Conservation (phyloP, 1,284 basidiomycete species). For the Heliocybe sulcata region DNA sequence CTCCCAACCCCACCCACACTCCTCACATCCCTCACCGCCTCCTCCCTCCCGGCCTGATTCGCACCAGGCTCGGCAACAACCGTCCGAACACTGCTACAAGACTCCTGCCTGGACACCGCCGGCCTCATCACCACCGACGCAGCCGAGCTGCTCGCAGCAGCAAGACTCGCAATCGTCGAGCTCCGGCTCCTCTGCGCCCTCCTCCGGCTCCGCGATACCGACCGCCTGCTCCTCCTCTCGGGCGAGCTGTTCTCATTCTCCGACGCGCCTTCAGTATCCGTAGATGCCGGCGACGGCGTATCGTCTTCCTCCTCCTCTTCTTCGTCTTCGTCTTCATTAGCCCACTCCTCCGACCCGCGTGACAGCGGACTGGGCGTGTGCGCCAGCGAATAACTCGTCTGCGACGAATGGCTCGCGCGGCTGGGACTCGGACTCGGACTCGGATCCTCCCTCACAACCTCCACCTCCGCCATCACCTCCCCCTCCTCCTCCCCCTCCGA, state of each 20-base stretch:
- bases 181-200: constrained; percentile 40
- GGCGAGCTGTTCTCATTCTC: constrained; percentile 27
- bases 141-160: constrained; percentile 24
- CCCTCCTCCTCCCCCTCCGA: constrained; percentile 7
- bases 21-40: constrained; percentile 4
- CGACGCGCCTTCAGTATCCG: constrained; percentile 22
- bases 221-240: constrained; percentile 15
- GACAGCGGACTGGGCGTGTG: constrained; percentile 57
- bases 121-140: constrained; percentile 2
- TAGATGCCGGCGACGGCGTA: constrained; percentile 38
- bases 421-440: background rate
- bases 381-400: constrained; percentile 1
- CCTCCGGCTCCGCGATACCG: constrained; percentile 11
- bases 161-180: constrained; percentile 51
- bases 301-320: constrained; percentile 31
- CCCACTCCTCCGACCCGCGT: constrained; percentile 43
- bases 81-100: constrained; percentile 61
- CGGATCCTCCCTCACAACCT: background rate
- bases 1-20: background rate
- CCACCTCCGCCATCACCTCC: background rate
- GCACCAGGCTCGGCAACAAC: constrained; percentile 37
- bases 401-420: background rate
- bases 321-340: constrained; percentile 34
- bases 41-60: constrained; percentile 10
- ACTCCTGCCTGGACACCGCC: constrained; percentile 37